Evolutionary conservation across 2,329 filamentous ascomycete species (phyloP).

Genomic region (Trichoderma polysporum): DNA sequence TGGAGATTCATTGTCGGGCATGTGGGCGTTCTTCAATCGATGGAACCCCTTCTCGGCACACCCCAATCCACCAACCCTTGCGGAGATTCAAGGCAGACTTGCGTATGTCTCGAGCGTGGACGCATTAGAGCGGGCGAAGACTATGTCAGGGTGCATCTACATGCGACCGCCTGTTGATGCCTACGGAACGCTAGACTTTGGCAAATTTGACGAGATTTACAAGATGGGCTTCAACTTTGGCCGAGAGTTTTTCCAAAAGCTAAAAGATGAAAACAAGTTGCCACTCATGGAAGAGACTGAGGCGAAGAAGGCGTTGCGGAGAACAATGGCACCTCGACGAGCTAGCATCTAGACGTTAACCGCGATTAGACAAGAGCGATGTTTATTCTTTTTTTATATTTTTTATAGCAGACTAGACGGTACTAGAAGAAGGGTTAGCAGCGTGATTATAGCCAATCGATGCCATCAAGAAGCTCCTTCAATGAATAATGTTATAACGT

Average conservation of each 20-base stretch:
- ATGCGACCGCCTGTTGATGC: slow-evolving; percentile 93
- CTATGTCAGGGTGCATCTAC: slow-evolving; percentile 85
- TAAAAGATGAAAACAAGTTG: slow-evolving; percentile 77
- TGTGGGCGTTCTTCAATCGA: slow-evolving; percentile 92
- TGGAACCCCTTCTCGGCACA: slow-evolving; percentile 93
- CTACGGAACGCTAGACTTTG: slow-evolving; percentile 94
- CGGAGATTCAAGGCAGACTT: slow-evolving; percentile 91
- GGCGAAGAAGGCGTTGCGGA: slow-evolving; percentile 71
- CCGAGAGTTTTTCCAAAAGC: slow-evolving; percentile 71
- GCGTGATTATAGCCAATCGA: background rate
- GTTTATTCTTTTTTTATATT: background rate
- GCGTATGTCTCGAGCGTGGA: slow-evolving; percentile 96
- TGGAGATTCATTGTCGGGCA: slow-evolving; percentile 89
- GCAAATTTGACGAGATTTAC: slow-evolving; percentile 97
- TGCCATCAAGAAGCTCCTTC: background rate
- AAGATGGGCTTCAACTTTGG: slow-evolving; percentile 84
- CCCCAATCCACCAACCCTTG: slow-evolving; percentile 90
- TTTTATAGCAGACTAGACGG: background rate
- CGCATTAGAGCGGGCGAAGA: slow-evolving; percentile 90
- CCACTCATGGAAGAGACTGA: slow-evolving; percentile 69
- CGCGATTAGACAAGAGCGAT: background rate
- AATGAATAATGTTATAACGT: background rate
- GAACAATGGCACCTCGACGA: slow-evolving; percentile 76
- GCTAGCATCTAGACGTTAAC: slow-evolving; percentile 63
- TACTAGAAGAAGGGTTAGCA: background rate